These are phyloP conservation scores for Aspergillus tanneri DNA, from an alignment of 2,329 filamentous ascomycete species.

Conservation along the genomic window DNA sequence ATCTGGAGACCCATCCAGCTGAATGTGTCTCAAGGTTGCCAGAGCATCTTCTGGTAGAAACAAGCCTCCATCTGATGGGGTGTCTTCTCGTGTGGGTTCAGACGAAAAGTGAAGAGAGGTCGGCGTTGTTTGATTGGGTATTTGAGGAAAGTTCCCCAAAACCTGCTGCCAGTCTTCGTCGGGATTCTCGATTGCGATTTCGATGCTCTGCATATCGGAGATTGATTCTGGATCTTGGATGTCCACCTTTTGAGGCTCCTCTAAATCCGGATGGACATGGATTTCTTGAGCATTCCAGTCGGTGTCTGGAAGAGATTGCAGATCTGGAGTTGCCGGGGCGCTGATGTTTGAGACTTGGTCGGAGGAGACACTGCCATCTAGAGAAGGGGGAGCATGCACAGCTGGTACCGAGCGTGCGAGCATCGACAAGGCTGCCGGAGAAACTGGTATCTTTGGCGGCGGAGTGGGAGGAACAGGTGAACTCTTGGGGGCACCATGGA, in stretches of 20 bases:
- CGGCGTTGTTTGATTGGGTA: conserved; percentile 30
- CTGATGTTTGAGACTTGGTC: conserved; percentile 83
- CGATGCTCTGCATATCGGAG: conserved; percentile 31
- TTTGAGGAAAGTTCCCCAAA: conserved; percentile 41
- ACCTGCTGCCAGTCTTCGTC: conserved; percentile 61
- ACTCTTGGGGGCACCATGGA: conserved; percentile 54
- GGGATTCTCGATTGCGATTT: conserved; percentile 40
- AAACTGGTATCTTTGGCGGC: conserved; percentile 65
- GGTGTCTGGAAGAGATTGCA: conserved; percentile 56
- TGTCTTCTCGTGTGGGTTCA: conserved; percentile 24
- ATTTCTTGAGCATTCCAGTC: conserved; percentile 57
- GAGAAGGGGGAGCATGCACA: conserved; percentile 77
- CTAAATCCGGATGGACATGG: conserved; percentile 35
- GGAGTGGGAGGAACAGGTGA: conserved; percentile 50
- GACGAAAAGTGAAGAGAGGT: conserved; percentile 18
- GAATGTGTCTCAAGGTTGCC: conserved; percentile 74
- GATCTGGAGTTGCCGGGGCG: conserved; percentile 78
- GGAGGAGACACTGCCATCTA: conserved; percentile 84
- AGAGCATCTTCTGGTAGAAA: conserved; percentile 77
- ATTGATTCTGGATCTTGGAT: conserved; percentile 25
- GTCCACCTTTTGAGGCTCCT: conserved; percentile 28
- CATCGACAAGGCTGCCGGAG: conserved; percentile 70
- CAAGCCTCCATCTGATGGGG: conserved; percentile 55
- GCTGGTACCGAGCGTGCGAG: conserved; percentile 70
- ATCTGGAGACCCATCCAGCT: conserved; percentile 50